Base-by-base conservation (phyloP, 495 filamentous ascomycete genomes). In the Immersiella caudata region DNA sequence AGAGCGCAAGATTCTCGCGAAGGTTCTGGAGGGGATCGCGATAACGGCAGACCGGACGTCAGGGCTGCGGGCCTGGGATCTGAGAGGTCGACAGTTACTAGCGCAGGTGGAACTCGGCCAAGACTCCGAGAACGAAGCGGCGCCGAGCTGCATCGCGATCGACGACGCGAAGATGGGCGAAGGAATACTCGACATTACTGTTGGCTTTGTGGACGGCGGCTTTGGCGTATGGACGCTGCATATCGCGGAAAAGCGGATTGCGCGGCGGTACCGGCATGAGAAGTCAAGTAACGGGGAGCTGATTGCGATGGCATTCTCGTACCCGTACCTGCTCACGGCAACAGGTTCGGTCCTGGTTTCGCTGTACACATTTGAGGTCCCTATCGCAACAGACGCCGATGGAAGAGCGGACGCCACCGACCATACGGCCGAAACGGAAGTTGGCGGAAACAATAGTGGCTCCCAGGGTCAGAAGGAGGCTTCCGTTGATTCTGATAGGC, bases 271-370 rank as follows among this genome's bases (percentile, higher is more conserved):
- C 71, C 80, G 79, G 58, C 86, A 91, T 70, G 70, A 81, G 62
- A 79, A 78, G 61, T 83, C 82, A 60, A 82, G 78, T 67, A 88
- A 88, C 71, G 89, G 88, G 24, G 82, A 85, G 60, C 84, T 97
- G n/a, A 88, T 88, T 4, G 88, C 88, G 20, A 84, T 97, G 72
- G 91, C 93, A 20, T 88, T 87, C 60, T 86, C 87, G 2, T 85
- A 86, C 57, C 91, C 94, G 18, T 96, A 94, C 73, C 69, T 96
- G 16, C 78, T 96, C 33, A 91, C 91, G 26, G 90, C 94, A 66
- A 93, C 91, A 2, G 81, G 84, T 54, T 84, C 86, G 26, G 90
- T 93, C 33, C 73, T 88, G 8, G 77, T 97, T 6, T 93, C 90
- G 7, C 73, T 97, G 22, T 96, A 96, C 74, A 84, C 83, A 18